Conservation (phyloP, 768 basidiomycete genomes). For the Rhodocollybia butyracea region DNA sequence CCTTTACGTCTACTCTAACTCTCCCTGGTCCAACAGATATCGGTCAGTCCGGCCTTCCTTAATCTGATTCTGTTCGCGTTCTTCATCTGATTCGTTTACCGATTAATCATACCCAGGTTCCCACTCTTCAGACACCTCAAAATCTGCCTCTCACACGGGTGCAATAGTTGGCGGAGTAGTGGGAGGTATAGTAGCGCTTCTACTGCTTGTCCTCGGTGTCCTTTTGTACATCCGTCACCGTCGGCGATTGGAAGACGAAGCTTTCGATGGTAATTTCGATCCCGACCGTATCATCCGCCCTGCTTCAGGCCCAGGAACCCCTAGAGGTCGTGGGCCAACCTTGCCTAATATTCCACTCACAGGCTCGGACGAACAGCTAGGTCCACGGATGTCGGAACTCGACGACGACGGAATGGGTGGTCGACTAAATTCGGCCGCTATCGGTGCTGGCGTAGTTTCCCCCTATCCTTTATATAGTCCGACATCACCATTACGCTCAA, state of each 20-base stretch:
- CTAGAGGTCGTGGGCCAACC: neutral
- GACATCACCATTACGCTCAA: neutral
- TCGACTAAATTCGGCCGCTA: neutral
- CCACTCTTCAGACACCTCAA: neutral
- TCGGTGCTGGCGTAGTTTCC: slow-evolving; percentile 2
- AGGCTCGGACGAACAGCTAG: neutral
- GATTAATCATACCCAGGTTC: neutral
- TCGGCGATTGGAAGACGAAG: neutral
- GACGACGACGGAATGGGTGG: slow-evolving; percentile 8
- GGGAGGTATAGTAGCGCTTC: neutral
- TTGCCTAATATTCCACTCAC: slow-evolving; percentile 3
- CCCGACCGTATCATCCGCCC: neutral
- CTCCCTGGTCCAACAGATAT: neutral
- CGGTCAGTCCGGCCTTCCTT: neutral
- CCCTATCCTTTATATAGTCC: slow-evolving; percentile 2
- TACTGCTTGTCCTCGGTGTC: neutral
- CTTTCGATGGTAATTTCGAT: slow-evolving; percentile 8
- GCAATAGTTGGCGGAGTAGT: slow-evolving; percentile 7
- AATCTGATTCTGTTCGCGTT: neutral
- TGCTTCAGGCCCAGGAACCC: neutral
- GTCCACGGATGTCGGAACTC: neutral
- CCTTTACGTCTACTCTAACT: neutral
- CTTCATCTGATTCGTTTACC: neutral
- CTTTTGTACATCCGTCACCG: neutral
- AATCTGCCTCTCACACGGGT: neutral